These are phyloP conservation scores for Pythium folliculosum DNA, from an alignment of 352 stramenopile genomes.

Conservation along the genomic window DNA sequence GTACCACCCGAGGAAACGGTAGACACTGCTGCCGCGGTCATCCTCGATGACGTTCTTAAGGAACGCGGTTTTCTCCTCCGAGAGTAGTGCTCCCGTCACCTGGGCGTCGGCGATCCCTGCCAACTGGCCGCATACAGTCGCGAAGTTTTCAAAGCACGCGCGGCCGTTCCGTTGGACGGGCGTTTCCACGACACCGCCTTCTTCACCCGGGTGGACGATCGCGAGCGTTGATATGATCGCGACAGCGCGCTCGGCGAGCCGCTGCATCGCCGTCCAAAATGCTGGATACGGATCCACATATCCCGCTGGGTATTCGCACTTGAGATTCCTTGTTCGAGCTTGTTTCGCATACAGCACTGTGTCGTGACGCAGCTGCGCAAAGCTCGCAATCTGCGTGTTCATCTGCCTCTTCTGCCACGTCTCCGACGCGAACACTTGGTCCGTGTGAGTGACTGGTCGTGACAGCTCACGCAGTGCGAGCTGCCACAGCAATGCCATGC, in stretches of 20 bases:
- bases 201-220: not conserved
- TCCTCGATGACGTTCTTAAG: too few relatives aligned
- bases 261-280: constrained; percentile 28
- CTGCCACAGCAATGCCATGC: constrained; percentile 25
- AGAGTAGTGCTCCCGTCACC: not conserved
- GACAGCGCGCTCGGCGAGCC: constrained; percentile 11
- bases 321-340: constrained; percentile 11
- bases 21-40: constrained; percentile 12
- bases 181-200: not conserved
- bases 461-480: constrained; percentile 29
- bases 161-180: constrained; percentile 1
- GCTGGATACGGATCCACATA: constrained; percentile 34
- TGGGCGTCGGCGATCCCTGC: constrained; percentile 15
- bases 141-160: constrained; percentile 25
- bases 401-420: constrained; percentile 27
- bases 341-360: constrained; percentile 36
- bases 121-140: constrained; percentile 13
- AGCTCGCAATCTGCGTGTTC: constrained; percentile 32
- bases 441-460: not conserved
- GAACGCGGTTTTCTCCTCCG: too few relatives aligned
- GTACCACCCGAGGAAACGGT: constrained; percentile 34
- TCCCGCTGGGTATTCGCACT: constrained; percentile 27
- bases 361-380: constrained; percentile 30
- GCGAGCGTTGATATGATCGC: not conserved
- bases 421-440: constrained; percentile 22